A percentile compares a stretch with the other conserved stretches of the same genome.
phyloP scores from a whole-genome alignment of 1,284 basidiomycete genomes.

The Rhodotorula sp. region DNA sequence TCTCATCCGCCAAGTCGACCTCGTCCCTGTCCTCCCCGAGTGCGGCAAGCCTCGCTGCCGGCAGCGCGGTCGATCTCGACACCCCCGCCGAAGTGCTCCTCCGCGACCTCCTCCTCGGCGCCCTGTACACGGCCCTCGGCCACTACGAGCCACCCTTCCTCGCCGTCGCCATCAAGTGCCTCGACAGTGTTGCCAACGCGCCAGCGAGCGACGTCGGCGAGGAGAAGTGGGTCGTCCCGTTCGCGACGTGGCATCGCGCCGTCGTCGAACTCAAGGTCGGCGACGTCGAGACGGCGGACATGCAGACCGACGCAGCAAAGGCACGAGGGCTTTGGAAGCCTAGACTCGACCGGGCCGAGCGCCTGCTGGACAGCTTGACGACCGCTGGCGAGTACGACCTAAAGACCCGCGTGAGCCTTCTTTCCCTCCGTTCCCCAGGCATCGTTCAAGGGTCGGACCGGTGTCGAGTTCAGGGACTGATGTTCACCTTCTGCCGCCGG shows the following conservation, averaged over 20 bases:
- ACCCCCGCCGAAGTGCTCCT: conserved; percentile 39
- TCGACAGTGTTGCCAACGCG: conserved; percentile 23
- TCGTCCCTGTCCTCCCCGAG: neutral
- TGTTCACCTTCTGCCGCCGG: neutral
- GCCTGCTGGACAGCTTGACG: conserved; percentile 27
- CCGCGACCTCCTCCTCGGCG: conserved; percentile 41
- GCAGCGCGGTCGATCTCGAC: conserved; percentile 35
- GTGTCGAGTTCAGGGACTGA: too few relatives aligned
- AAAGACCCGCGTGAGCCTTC: conserved; percentile 30
- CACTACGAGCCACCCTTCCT: conserved; percentile 8
- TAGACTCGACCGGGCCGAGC: conserved; percentile 29
- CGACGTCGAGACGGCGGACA: conserved; percentile 15
- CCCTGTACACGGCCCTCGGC: conserved; percentile 35
- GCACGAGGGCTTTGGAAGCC: conserved; percentile 19
- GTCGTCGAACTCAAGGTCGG: conserved; percentile 31
- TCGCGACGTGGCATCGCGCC: conserved; percentile 35
- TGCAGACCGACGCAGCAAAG: neutral
- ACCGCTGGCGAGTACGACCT: conserved; percentile 33
- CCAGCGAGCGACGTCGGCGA: conserved; percentile 15
- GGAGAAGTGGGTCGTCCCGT: conserved; percentile 36
- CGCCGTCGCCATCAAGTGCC: conserved; percentile 15
- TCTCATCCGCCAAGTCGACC: neutral
- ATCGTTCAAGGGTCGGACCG: too few relatives aligned
- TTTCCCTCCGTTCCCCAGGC: neutral
- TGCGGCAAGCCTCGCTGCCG: neutral